Conservation (phyloP, 2,329 filamentous ascomycete species). For the Xylariales sp. region DNA sequence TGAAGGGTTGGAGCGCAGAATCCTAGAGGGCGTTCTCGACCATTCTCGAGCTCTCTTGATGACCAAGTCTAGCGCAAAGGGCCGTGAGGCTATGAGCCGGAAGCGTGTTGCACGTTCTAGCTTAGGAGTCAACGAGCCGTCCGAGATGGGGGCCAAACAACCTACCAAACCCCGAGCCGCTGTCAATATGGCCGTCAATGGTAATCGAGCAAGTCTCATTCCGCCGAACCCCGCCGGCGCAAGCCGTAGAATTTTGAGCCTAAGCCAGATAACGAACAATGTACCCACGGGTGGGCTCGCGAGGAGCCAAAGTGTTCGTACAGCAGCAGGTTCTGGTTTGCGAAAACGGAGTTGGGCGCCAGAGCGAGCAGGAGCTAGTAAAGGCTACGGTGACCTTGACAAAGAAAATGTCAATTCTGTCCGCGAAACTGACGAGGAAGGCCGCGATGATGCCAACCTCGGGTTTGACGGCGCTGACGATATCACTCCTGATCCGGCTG, state of each 20-base stretch:
- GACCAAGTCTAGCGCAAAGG: conserved; percentile 66
- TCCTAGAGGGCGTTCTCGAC: conserved; percentile 95
- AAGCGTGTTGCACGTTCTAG: conserved; percentile 61
- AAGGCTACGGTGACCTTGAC: conserved; percentile 64
- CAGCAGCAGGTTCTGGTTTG: conserved; percentile 60
- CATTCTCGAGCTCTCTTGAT: conserved; percentile 93
- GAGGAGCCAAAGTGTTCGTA: conserved; percentile 82
- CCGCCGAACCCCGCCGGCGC: conserved; percentile 64
- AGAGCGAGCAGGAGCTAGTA: conserved; percentile 56
- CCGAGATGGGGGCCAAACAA: conserved; percentile 9
- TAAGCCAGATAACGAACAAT: conserved; percentile 90
- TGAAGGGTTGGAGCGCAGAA: conserved; percentile 88
- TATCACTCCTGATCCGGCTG: conserved; percentile 44
- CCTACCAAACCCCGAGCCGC: conserved; percentile 50
- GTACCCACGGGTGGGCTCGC: conserved; percentile 72
- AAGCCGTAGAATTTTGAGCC: conserved; percentile 83
- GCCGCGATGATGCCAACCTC: conserved; percentile 49
- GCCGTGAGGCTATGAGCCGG: conserved; percentile 67
- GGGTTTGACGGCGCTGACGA: conserved; percentile 31
- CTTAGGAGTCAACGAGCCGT: conserved; percentile 53
- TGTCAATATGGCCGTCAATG: conserved; percentile 65
- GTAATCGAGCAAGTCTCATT: conserved; percentile 60
- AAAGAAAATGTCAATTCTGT: conserved; percentile 72
- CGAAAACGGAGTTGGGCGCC: conserved; percentile 77
- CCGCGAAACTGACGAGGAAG: conserved; percentile 73